These are phyloP conservation scores for Dactylellina parvicollis DNA, from an alignment of 2,329 filamentous ascomycete species.

Conservation along the genomic window DNA sequence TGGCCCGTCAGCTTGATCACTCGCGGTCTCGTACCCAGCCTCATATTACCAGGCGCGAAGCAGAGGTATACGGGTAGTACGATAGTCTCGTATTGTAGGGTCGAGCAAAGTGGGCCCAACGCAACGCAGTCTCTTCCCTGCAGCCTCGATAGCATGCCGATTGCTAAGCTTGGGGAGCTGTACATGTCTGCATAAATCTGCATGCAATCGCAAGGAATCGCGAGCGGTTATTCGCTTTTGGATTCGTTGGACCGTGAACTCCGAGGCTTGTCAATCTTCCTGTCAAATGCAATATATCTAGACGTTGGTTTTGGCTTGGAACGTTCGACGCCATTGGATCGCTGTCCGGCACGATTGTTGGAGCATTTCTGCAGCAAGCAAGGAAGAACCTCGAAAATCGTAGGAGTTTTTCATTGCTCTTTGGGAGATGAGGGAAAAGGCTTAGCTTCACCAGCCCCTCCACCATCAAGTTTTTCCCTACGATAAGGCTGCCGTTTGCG, in stretches of 20 bases:
- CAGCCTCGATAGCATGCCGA: no score
- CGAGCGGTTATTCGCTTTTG: neutral
- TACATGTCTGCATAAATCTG: slow-evolving; percentile 31
- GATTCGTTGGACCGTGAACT: neutral
- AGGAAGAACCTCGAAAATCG: slow-evolving; percentile 47
- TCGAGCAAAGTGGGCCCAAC: no score
- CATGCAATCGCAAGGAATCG: slow-evolving; percentile 26
- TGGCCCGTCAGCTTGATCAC: no score
- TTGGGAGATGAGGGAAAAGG: neutral
- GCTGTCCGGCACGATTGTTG: no score
- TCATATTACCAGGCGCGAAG: no score
- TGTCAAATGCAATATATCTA: slow-evolving; percentile 7
- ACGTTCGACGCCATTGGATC: no score
- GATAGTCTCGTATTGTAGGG: no score
- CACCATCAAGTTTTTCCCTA: slow-evolving; percentile 5
- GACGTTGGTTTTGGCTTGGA: neutral
- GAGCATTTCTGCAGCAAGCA: slow-evolving; percentile 7
- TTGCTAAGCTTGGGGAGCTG: no score
- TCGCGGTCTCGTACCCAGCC: no score
- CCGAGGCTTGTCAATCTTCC: neutral
- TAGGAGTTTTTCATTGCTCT: slow-evolving; percentile 17
- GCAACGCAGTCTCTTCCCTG: no score
- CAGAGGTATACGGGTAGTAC: no score
- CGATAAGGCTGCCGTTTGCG: slow-evolving; percentile 38
- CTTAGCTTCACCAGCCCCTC: slow-evolving; percentile 29